Evolutionary conservation across 768 basidiomycete genomes (phyloP).

Genomic region (Cantharellus anzutake): DNA sequence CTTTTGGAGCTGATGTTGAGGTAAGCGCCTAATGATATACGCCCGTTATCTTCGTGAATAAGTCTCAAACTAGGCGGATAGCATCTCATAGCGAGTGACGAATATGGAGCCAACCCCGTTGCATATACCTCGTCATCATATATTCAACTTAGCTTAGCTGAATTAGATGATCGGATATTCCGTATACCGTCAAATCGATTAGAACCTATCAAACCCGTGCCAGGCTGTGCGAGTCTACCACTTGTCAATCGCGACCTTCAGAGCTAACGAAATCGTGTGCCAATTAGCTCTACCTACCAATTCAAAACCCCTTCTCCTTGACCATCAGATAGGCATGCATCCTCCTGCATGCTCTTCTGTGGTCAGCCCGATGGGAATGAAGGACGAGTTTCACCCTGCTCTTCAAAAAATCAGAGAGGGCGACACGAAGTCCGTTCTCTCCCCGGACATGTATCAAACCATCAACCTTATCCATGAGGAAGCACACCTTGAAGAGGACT

Average conservation of each 20-base stretch:
- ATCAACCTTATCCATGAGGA: conserved; percentile 20
- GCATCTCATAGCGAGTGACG: conserved; percentile 59
- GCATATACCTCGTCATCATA: conserved; percentile 58
- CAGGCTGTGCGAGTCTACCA: conserved; percentile 11
- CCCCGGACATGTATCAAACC: conserved; percentile 24
- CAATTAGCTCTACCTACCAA: conserved; percentile 28
- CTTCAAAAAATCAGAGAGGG: conserved; percentile 8
- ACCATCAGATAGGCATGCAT: conserved; percentile 26
- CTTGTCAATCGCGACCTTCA: background rate
- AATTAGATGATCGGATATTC: conserved; percentile 58
- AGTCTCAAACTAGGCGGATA: conserved; percentile 14
- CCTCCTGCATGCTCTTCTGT: conserved; percentile 26
- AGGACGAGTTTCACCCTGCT: conserved; percentile 8
- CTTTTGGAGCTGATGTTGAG: conserved; percentile 38
- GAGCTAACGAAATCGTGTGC: background rate
- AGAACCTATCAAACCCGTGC: conserved; percentile 22
- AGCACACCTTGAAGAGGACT: conserved; percentile 13
- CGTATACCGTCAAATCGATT: conserved; percentile 35
- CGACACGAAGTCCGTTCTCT: conserved; percentile 14
- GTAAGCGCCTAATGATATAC: conserved; percentile 24
- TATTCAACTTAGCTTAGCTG: conserved; percentile 49
- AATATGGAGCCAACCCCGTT: conserved; percentile 40
- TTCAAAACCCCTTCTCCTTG: conserved; percentile 24
- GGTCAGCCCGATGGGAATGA: conserved; percentile 13
- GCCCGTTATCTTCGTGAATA: conserved; percentile 2